Base-by-base conservation (phyloP, 2,329 filamentous ascomycete species). In the Elsinoe batatas region DNA sequence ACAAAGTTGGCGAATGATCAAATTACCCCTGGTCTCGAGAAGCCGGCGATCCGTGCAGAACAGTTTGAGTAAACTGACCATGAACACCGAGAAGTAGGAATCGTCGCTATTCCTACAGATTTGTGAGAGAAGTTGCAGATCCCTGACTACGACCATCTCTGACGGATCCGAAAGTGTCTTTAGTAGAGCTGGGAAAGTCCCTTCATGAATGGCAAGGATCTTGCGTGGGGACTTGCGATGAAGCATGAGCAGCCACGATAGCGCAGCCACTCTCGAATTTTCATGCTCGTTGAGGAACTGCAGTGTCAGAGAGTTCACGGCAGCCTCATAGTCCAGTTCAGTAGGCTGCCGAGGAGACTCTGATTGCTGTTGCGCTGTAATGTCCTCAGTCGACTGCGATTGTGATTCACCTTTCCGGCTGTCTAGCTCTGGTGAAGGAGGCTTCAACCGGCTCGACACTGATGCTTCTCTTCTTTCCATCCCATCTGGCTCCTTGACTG, bases 191-290 rank as follows among this genome's bases (percentile, higher is more conserved):
- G 93, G 93, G 66, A 98, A 98, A 0, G 91, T 97, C 49, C 91
- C 93, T 65, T 97, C 93, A 62, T 97, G 95, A 67, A 96, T 95
- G 7, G 91, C 91, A 37, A 97, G 79, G 12, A 77, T 76, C 68
- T 95, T 96, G 54, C 86, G 81, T 0, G 93, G 93, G 2, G 93
- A 91, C 74, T 96, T 97, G 60, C 88, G 83, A 68, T 98, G 93
- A 38, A 98, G 78, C 91, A 97, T 97, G 57, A 97, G 93, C 56
- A 98, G 79, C 93, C 93, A 98, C 5, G 88, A 91, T 58, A 98
- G 76, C 13, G 93, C 91, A 36, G 91, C 91, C 26, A 97, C 91
- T 58, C 93, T 83, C 1, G 93, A 98, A 26, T 88, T 90, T 73
- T 98, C 94, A 66, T 97, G 89, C 64, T 98, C 91, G 65, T 98